Percentiles rank a stretch among this genome's conserved stretches.
Conservation (phyloP, 2,329 filamentous ascomycete species). For the Botrytis fragariae region DNA sequence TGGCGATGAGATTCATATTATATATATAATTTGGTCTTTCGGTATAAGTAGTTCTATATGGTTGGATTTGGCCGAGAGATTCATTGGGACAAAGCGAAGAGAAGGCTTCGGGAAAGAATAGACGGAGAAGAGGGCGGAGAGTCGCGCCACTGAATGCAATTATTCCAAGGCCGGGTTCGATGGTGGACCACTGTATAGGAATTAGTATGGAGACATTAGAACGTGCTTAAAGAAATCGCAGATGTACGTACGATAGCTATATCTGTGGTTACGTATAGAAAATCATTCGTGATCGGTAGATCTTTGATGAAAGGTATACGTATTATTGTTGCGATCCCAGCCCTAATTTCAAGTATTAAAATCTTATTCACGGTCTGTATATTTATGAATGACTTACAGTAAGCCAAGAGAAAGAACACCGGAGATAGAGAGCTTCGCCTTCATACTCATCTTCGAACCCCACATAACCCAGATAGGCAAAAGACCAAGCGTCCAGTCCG, state of each 20-base stretch:
- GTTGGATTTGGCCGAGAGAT: neutral
- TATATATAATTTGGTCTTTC: neutral
- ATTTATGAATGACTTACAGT: constrained; percentile 35
- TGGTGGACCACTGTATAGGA: constrained; percentile 49
- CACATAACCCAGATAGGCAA: constrained; percentile 54
- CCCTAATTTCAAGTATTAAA: constrained; percentile 22
- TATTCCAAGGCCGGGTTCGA: constrained; percentile 49
- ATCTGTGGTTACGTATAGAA: constrained; percentile 29
- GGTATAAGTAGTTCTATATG: neutral
- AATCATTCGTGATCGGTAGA: constrained; percentile 27
- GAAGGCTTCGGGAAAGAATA: constrained; percentile 25
- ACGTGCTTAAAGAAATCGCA: neutral
- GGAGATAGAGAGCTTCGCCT: constrained; percentile 51
- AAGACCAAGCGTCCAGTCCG: constrained; percentile 53
- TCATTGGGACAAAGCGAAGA: neutral
- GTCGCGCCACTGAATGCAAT: constrained; percentile 49
- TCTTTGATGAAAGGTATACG: constrained; percentile 30
- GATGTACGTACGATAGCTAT: constrained; percentile 16
- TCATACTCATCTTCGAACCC: constrained; percentile 52
- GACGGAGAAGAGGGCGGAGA: constrained; percentile 44
- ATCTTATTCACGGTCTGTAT: neutral
- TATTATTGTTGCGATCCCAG: constrained; percentile 31
- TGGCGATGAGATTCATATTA: neutral
- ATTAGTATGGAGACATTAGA: constrained; percentile 9
- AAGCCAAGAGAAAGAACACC: constrained; percentile 57